Conservation (phyloP, 2,329 filamentous ascomycete genomes). For the Fusarium solani-melongenae region DNA sequence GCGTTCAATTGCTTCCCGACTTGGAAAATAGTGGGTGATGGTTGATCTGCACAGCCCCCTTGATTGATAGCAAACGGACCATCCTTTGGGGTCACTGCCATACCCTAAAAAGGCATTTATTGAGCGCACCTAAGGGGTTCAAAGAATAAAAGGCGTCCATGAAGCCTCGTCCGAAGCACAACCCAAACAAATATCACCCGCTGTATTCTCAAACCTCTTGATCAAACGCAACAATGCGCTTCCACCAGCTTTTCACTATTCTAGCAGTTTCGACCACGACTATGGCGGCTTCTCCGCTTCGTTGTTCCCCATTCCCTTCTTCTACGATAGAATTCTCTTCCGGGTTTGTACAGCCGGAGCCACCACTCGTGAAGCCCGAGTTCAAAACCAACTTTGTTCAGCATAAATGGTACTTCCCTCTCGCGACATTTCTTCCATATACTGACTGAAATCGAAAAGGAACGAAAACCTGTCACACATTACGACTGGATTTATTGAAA, state of each 20-base stretch:
- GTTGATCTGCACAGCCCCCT: background rate
- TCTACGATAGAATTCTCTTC: slow-evolving; percentile 45
- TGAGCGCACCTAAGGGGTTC: background rate
- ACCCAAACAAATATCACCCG: fast-evolving
- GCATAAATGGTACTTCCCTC: slow-evolving; percentile 49
- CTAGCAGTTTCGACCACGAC: background rate
- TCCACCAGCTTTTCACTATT: background rate
- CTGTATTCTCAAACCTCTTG: background rate
- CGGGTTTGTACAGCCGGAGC: slow-evolving; percentile 47
- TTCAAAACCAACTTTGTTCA: slow-evolving; percentile 50
- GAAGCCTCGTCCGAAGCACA: background rate
- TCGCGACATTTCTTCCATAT: fast-evolving
- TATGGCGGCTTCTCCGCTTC: background rate
- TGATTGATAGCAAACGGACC: background rate
- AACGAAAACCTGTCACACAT: slow-evolving; percentile 53
- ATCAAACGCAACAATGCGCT: background rate
- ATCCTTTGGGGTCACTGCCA: background rate
- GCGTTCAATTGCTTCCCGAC: background rate
- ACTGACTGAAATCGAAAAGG: slow-evolving; percentile 35
- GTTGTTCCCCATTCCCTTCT: slow-evolving; percentile 40
- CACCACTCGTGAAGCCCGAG: slow-evolving; percentile 46
- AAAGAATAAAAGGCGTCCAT: background rate
- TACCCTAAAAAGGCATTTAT: slow-evolving; percentile 3
- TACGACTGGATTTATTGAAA: slow-evolving; percentile 49
- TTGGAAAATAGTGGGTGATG: background rate